Base-by-base conservation (phyloP, 257 asterid species). In the Jasminum sambac region DNA sequence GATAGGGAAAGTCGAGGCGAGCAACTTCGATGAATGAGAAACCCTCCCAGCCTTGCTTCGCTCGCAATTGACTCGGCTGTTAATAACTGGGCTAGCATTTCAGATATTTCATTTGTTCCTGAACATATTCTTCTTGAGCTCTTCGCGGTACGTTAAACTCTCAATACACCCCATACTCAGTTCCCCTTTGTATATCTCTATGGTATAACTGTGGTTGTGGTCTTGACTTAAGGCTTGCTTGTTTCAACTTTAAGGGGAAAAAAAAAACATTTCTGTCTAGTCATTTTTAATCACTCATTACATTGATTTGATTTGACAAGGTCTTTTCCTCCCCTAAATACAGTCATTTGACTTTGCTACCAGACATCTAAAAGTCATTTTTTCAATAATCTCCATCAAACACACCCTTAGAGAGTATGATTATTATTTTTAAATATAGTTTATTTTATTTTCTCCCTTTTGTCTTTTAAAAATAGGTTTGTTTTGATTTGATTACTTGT, bases 71-170 rank as follows among this genome's bases (percentile, higher is more conserved):
- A 90, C 90, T 72, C 91, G n/a, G 90, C 96, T 25, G 81, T 90
- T 48, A 60, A 64, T 48, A 83, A 92, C 40, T 72, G 90, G 72
- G 77, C 90, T 25, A 62, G 57, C 69, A 79, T 85, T 40, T 85
- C 90, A 64, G 96, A 92, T 88, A 90, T 92, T 72, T 91, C 96
- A 57, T 92, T 85, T 68, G 72, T 92, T 67, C 98, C 96, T 7
- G 96, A 87, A 5, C 96, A 92, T 84, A 74, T 92, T 71, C 95
- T 92, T 52, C 77, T 81, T 12, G 96, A 92, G 39, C 95, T 92
- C 66, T 86, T 91, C 68, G 30, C 72, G 90, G 97, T 90, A 81
- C 55, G 75, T 7, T 63, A 7, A 42, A 5, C 11, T 19, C 23
- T 19, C 23, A 40, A 48, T 24, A 16, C 36, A 4, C 41, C 50